phyloP scores from a whole-genome alignment of 1,284 basidiomycete species.

The Phellinidium pouzarii region DNA sequence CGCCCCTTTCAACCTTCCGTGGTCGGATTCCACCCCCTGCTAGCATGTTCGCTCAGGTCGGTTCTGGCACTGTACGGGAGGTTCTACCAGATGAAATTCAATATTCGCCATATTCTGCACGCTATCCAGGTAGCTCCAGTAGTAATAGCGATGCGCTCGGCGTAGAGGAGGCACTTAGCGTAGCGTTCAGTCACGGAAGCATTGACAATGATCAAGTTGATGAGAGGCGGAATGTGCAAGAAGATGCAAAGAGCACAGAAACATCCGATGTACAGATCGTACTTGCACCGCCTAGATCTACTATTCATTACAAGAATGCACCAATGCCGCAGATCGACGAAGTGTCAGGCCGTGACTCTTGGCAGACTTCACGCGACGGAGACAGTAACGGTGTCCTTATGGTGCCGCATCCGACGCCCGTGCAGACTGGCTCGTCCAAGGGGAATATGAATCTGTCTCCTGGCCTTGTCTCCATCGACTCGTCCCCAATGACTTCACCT shows the following conservation, averaged over 20 bases:
- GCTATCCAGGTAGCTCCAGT: constrained; percentile 24
- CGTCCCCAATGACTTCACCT: constrained; percentile 18
- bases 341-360: constrained; percentile 6
- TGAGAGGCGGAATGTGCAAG: neutral
- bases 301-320: neutral
- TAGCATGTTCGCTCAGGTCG: constrained; percentile 50
- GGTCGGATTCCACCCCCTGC: constrained; percentile 34
- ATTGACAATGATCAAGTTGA: constrained; percentile 3
- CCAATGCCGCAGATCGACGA: constrained; percentile 15
- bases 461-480: constrained; percentile 12
- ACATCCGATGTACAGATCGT: constrained; percentile 6
- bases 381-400: neutral
- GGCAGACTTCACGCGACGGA: constrained; percentile 9
- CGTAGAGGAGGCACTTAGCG: constrained; percentile 20
- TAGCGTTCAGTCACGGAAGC: constrained; percentile 15
- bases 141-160: constrained; percentile 17
- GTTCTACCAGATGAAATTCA: constrained; percentile 43
- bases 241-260: neutral
- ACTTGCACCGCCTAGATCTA: neutral
- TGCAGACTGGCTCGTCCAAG: neutral
- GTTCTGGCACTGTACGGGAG: constrained; percentile 43
- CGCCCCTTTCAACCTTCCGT: constrained; percentile 20
- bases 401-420: neutral
- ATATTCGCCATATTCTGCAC: constrained; percentile 44
- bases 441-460: constrained; percentile 6